Conservation (phyloP, 2,329 filamentous ascomycete genomes). For the Diaporthe aspalathi region DNA sequence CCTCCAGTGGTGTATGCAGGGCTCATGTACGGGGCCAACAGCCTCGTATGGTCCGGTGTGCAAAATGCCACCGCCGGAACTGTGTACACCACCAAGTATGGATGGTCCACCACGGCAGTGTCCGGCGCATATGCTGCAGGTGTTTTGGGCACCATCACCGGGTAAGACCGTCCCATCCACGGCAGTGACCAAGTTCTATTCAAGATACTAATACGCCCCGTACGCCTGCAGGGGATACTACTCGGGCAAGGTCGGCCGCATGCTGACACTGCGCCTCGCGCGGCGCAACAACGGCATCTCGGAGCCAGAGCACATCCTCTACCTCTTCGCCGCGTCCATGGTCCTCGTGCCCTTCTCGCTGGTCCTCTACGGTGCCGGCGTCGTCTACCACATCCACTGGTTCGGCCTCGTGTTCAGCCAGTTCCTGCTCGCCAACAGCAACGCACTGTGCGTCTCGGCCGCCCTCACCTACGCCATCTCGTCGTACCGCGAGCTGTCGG, state of each 20-base stretch:
- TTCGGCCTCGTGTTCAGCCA: slow-evolving; percentile 47
- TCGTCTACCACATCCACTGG: slow-evolving; percentile 48
- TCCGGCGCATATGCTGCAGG: slow-evolving; percentile 46
- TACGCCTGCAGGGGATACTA: slow-evolving; percentile 42
- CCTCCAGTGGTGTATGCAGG: slow-evolving; percentile 48
- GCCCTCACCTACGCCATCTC: slow-evolving; percentile 48
- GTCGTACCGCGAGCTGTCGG: slow-evolving; percentile 47
- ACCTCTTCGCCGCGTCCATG: slow-evolving; percentile 39
- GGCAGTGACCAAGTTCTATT: slow-evolving; percentile 8
- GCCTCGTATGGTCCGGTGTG: slow-evolving; percentile 47
- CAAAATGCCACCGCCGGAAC: slow-evolving; percentile 49
- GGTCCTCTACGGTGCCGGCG: slow-evolving; percentile 44
- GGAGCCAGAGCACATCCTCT: slow-evolving; percentile 43
- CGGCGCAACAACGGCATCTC: slow-evolving; percentile 43
- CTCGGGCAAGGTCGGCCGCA: slow-evolving; percentile 42
- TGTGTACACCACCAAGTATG: slow-evolving; percentile 47
- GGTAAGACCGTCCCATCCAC: neutral
- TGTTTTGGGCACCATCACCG: slow-evolving; percentile 39
- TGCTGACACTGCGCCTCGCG: slow-evolving; percentile 41
- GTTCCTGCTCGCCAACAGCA: slow-evolving; percentile 45
- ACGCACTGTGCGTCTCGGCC: slow-evolving; percentile 44
- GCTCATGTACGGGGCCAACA: slow-evolving; percentile 49
- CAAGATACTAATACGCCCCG: slow-evolving; percentile 41
- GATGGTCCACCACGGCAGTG: slow-evolving; percentile 46
- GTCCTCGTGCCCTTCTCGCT: slow-evolving; percentile 41